These are phyloP conservation scores for Myrica gale DNA, from an alignment of 306 rosid species.

Conservation along the genomic window DNA sequence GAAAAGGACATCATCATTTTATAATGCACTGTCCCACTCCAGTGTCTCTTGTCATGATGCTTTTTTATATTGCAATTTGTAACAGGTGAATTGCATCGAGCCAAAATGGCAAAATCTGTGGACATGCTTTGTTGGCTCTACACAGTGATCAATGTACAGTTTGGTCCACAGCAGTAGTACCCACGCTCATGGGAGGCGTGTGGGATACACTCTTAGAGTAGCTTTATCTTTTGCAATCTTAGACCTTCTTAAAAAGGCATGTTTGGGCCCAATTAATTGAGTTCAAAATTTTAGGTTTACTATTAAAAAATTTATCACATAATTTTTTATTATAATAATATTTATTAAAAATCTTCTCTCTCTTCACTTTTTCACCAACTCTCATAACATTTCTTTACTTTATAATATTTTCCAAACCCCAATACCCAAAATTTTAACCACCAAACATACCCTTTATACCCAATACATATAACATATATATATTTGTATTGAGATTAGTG, in stretches of 20 bases:
- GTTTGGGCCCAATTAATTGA: no score
- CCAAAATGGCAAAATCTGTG: conserved; percentile 40
- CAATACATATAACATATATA: background rate
- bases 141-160: conserved; percentile 21
- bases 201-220: background rate
- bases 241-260: no score
- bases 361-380: no score
- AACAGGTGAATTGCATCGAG: conserved; percentile 37
- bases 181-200: conserved; percentile 12
- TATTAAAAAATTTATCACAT: no score
- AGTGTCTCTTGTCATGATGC: conserved; percentile 39
- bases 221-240: background rate
- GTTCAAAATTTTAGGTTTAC: no score
- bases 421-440: no score
- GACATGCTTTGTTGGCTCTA: conserved; percentile 37
- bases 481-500: background rate
- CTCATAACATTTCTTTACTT: no score
- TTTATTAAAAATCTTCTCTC: no score
- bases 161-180: background rate
- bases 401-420: no score
- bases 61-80: conserved; percentile 37
- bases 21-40: conserved; percentile 58
- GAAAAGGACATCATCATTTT: conserved; percentile 49
- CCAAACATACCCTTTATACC: no score
- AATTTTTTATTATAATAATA: no score